Conservation (phyloP, 331 rosid genomes). For the Dryas integrifolia region DNA sequence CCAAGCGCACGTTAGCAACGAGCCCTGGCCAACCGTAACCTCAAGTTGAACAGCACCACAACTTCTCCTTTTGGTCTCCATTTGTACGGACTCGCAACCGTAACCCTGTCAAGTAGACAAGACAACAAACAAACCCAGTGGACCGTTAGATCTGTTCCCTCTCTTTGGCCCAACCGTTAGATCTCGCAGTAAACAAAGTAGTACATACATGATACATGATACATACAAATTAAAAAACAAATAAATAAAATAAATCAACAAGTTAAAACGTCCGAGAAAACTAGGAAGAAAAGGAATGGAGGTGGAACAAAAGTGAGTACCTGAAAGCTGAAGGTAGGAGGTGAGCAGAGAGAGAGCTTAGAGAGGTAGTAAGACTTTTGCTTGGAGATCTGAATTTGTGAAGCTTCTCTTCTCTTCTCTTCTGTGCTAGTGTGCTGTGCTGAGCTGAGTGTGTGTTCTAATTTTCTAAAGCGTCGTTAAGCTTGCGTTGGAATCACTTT, state of each 20-base stretch:
- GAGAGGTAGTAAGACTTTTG: no score
- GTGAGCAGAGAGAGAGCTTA: not conserved
- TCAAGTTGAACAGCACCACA: not conserved
- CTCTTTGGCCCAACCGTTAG: conserved; percentile 23
- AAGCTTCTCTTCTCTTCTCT: not conserved
- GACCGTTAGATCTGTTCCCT: conserved; percentile 33
- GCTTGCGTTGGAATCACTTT: conserved; percentile 29
- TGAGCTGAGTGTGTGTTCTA: not conserved
- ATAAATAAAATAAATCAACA: not conserved
- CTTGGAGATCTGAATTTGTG: conserved; percentile 1
- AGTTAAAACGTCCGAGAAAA: not conserved
- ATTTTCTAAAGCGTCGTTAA: not conserved
- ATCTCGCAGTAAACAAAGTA: not conserved
- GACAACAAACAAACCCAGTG: not conserved
- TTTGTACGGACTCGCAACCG: conserved; percentile 31
- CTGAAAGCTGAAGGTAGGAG: not conserved
- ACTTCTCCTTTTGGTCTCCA: conserved; percentile 27
- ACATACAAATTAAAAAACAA: not conserved
- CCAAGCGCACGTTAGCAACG: conserved; percentile 28
- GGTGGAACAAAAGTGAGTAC: not conserved
- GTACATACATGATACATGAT: no score
- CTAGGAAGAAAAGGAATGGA: not conserved
- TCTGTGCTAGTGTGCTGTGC: not conserved
- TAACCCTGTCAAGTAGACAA: conserved; percentile 24
- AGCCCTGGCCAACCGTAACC: conserved; percentile 13